These are phyloP conservation scores for Psilocybe cyanescens DNA, from an alignment of 768 basidiomycete species.

Conservation along the genomic window DNA sequence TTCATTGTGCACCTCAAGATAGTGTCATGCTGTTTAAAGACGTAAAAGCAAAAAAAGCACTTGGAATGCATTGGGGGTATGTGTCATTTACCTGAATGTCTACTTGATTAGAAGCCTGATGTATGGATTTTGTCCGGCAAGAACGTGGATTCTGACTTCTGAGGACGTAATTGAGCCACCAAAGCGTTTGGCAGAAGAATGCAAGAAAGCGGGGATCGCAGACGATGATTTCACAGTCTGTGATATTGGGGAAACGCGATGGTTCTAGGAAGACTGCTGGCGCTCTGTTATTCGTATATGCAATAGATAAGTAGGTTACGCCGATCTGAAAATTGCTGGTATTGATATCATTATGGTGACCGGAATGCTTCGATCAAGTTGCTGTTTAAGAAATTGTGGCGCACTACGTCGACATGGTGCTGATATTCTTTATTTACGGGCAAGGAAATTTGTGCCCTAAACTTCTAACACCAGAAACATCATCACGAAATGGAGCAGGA, in stretches of 20 bases:
- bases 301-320: no score
- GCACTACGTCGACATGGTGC: no score
- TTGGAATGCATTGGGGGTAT: constrained; percentile 77
- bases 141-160: constrained; percentile 55
- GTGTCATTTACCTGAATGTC: constrained; percentile 13
- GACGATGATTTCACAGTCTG: constrained; percentile 58
- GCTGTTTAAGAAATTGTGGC: no score
- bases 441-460: no score
- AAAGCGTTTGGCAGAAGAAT: constrained; percentile 52
- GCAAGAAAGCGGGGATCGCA: constrained; percentile 53
- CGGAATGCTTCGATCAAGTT: no score
- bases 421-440: no score
- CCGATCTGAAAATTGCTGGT: no score
- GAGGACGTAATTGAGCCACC: constrained; percentile 69
- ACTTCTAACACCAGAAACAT: no score
- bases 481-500: no score
- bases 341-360: no score
- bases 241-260: constrained; percentile 63
- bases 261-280: constrained; percentile 21
- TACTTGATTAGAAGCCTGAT: background rate
- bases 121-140: constrained; percentile 16
- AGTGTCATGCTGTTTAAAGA: constrained; percentile 71
- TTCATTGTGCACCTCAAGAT: constrained; percentile 71
- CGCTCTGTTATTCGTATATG: no score
- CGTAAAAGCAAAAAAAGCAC: constrained; percentile 56